Conservation (phyloP, 2,329 filamentous ascomycete species). For the Stylonectria norvegica region DNA sequence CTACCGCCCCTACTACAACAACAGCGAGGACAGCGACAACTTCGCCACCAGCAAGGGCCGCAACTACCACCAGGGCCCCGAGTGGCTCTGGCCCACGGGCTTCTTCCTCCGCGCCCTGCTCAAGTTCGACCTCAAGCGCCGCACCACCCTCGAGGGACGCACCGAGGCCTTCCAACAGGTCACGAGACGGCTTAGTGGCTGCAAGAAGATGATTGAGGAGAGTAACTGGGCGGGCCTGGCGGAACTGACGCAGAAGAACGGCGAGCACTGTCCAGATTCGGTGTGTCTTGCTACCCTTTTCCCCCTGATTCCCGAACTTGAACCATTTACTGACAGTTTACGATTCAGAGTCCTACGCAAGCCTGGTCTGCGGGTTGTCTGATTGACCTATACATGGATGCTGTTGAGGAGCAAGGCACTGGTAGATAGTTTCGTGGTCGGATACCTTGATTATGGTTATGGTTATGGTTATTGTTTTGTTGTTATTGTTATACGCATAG, state of each 20-base stretch:
- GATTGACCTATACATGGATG: conserved; percentile 95
- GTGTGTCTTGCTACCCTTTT: too few relatives aligned
- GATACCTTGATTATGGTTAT: neutral
- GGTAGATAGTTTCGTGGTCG: neutral
- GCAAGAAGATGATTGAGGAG: conserved; percentile 77
- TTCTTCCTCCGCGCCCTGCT: conserved; percentile 91
- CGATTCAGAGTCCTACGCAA: conserved; percentile 77
- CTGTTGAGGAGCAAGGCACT: conserved; percentile 51
- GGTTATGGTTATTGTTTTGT: neutral
- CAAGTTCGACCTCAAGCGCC: conserved; percentile 79
- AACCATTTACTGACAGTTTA: conserved; percentile 9
- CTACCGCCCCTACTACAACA: conserved; percentile 92
- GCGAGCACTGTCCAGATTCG: conserved; percentile 80
- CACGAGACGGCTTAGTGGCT: conserved; percentile 74
- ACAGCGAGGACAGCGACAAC: conserved; percentile 87
- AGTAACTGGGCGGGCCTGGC: conserved; percentile 87
- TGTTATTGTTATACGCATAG: conserved; percentile 9
- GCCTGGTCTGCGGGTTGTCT: conserved; percentile 94
- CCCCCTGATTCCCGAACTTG: neutral
- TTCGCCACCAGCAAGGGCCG: conserved; percentile 91
- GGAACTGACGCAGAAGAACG: conserved; percentile 89
- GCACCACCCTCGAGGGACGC: conserved; percentile 57
- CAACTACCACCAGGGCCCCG: conserved; percentile 97
- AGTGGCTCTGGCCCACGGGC: conserved; percentile 97
- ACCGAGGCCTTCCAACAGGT: conserved; percentile 94